These are phyloP conservation scores for Blastobotrys persicus DNA, from an alignment of 1,139 yeast genomes.

Conservation along the genomic window DNA sequence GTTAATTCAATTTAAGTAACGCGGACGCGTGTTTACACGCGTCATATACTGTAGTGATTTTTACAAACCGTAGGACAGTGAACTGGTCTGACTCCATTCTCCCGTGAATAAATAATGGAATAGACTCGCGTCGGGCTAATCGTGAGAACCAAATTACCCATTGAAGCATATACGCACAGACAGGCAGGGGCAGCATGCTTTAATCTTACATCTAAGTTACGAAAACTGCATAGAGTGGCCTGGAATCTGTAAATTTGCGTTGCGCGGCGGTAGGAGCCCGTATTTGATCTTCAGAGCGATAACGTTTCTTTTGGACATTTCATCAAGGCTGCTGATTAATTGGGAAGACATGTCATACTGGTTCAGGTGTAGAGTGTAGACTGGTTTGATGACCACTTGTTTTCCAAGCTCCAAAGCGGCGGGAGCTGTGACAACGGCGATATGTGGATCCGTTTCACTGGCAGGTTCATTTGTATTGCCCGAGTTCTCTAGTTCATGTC, in stretches of 20 bases:
- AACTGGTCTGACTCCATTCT: no score
- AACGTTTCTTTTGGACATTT: not conserved
- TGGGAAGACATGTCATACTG: slow-evolving; percentile 7
- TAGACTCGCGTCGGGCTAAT: no score
- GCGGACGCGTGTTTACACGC: slow-evolving; percentile 7
- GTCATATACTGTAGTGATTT: no score
- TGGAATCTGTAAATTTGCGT: not conserved
- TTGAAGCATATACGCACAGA: no score
- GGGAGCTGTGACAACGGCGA: not conserved
- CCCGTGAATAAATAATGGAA: no score
- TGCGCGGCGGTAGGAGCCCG: not conserved
- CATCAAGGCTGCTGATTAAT: not conserved
- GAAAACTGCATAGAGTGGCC: not conserved
- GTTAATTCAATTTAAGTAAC: not conserved
- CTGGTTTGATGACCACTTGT: slow-evolving; percentile 2
- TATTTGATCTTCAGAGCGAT: slow-evolving; percentile 3
- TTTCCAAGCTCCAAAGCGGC: not conserved
- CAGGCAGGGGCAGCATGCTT: no score
- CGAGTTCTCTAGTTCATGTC: not conserved
- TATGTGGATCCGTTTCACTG: not conserved
- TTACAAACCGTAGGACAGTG: no score
- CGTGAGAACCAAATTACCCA: no score
- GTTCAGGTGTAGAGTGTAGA: not conserved
- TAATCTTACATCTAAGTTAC: no score
- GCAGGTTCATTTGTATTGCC: not conserved